Evolutionary conservation across 1,284 basidiomycete species (phyloP).

Genomic region (Takashimella koratensis): DNA sequence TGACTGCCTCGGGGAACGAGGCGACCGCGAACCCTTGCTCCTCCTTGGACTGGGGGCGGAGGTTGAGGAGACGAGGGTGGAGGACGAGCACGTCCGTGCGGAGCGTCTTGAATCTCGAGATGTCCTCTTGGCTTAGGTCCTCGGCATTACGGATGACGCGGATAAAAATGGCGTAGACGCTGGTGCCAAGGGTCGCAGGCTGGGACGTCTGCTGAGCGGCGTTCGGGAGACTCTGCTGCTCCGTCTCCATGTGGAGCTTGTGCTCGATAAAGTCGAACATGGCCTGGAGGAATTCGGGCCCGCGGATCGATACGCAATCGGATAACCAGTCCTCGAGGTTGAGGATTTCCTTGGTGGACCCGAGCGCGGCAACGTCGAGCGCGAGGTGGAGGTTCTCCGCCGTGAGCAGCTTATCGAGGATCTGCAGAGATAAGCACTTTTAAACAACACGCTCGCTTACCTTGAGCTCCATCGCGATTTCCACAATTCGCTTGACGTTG

Average conservation of each 20-base stretch:
- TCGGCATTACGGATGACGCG: slow-evolving; percentile 66
- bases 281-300: slow-evolving; percentile 79
- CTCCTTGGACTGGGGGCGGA: slow-evolving; percentile 79
- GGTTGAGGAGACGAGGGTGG: slow-evolving; percentile 92
- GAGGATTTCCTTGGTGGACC: slow-evolving; percentile 86
- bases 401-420: slow-evolving; percentile 82
- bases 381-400: slow-evolving; percentile 82
- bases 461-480: slow-evolving; percentile 92
- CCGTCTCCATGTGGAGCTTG: slow-evolving; percentile 83
- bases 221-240: slow-evolving; percentile 70
- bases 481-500: slow-evolving; percentile 89
- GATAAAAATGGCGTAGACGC: slow-evolving; percentile 87
- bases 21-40: slow-evolving; percentile 92
- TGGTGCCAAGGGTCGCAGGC: slow-evolving; percentile 53
- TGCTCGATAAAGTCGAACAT: slow-evolving; percentile 82
- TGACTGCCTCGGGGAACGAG: slow-evolving; percentile 82
- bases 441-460: slow-evolving; percentile 50
- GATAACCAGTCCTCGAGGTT: slow-evolving; percentile 96
- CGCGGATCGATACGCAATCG: slow-evolving; percentile 75
- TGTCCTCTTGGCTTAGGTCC: slow-evolving; percentile 61
- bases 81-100: slow-evolving; percentile 92
- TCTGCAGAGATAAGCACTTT: slow-evolving; percentile 55
- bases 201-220: slow-evolving; percentile 57
- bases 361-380: slow-evolving; percentile 88
- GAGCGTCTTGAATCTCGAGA: slow-evolving; percentile 85